Evolutionary conservation across 2,329 filamentous ascomycete species (phyloP).

Genomic region (Ascochyta lentis): DNA sequence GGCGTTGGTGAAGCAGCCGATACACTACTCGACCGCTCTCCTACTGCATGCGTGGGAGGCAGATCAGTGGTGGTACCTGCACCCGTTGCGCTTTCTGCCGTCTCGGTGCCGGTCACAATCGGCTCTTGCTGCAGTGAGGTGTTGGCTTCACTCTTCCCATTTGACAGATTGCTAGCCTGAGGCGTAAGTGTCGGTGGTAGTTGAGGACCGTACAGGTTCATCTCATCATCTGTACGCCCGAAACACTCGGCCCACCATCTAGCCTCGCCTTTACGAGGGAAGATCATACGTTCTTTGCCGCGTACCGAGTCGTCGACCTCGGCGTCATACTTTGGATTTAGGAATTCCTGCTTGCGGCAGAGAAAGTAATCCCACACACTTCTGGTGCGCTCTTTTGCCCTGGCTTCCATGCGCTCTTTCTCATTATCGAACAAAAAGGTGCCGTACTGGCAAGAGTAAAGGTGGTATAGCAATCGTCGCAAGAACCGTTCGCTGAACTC

Average conservation of each 20-base stretch:
- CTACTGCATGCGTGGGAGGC: conserved; percentile 32
- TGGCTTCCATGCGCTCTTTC: conserved; percentile 78
- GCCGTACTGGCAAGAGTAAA: conserved; percentile 95
- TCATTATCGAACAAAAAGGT: conserved; percentile 97
- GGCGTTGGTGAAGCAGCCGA: conserved; percentile 25
- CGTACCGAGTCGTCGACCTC: conserved; percentile 77
- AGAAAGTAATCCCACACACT: conserved; percentile 98
- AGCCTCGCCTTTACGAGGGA: conserved; percentile 78
- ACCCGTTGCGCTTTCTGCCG: conserved; percentile 41
- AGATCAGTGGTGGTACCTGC: conserved; percentile 36
- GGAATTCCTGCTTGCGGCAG: conserved; percentile 78
- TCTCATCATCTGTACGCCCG: conserved; percentile 85
- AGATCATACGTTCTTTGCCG: conserved; percentile 81
- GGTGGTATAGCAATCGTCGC: conserved; percentile 85
- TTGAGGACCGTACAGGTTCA: conserved; percentile 70
- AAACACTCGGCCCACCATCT: conserved; percentile 94
- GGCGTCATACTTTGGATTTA: conserved; percentile 80
- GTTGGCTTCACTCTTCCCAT: conserved; percentile 34
- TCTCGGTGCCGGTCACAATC: conserved; percentile 46
- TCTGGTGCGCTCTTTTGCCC: conserved; percentile 73
- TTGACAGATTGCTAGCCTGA: conserved; percentile 35
- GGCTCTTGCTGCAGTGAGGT: conserved; percentile 39
- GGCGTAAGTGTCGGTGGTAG: conserved; percentile 34
- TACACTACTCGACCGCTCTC: conserved; percentile 17
- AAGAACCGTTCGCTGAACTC: conserved; percentile 97